phyloP scores from a whole-genome alignment of 345 rosid species.

The Cardamine resedifolia region DNA sequence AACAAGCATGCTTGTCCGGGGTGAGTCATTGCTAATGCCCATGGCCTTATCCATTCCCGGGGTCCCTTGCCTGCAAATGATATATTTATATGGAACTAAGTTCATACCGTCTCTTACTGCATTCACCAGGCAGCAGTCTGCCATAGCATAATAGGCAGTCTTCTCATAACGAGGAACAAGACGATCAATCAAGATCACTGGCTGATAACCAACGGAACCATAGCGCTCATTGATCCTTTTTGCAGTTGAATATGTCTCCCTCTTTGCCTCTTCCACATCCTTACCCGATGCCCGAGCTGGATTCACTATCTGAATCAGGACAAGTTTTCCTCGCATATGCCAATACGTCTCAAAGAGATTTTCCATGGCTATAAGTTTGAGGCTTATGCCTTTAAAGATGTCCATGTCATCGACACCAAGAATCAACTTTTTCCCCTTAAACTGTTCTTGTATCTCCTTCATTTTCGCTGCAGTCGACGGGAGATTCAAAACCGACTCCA shows the following conservation, averaged over 20 bases:
- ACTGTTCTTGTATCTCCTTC: conserved; percentile 59
- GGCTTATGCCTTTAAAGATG: conserved; percentile 78
- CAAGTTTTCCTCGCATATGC: conserved; percentile 60
- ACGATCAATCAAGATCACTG: conserved; percentile 71
- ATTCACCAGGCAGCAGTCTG: conserved; percentile 79
- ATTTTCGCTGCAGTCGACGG: conserved; percentile 57
- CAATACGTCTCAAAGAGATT: conserved; percentile 60
- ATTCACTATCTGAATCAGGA: conserved; percentile 74
- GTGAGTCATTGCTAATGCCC: conserved; percentile 43
- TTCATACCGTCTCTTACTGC: conserved; percentile 93
- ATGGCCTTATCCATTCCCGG: conserved; percentile 55
- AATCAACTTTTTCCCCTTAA: conserved; percentile 61
- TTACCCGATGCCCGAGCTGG: conserved; percentile 75
- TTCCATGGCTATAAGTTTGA: conserved; percentile 70
- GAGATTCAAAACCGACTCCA: conserved; percentile 66
- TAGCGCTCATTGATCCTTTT: conserved; percentile 61
- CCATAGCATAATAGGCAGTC: conserved; percentile 75
- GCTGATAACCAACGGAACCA: conserved; percentile 59
- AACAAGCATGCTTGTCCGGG: conserved; percentile 74
- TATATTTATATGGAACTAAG: conserved; percentile 74
- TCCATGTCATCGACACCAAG: conserved; percentile 88
- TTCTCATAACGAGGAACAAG: conserved; percentile 70
- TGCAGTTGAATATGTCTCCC: conserved; percentile 58
- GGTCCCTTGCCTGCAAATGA: conserved; percentile 78
- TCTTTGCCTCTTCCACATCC: conserved; percentile 75